A percentile compares a stretch with the other conserved stretches of the same genome.
These are phyloP conservation scores for Ciborinia camelliae DNA, from an alignment of 2,329 filamentous ascomycete species.

Conservation along the genomic window DNA sequence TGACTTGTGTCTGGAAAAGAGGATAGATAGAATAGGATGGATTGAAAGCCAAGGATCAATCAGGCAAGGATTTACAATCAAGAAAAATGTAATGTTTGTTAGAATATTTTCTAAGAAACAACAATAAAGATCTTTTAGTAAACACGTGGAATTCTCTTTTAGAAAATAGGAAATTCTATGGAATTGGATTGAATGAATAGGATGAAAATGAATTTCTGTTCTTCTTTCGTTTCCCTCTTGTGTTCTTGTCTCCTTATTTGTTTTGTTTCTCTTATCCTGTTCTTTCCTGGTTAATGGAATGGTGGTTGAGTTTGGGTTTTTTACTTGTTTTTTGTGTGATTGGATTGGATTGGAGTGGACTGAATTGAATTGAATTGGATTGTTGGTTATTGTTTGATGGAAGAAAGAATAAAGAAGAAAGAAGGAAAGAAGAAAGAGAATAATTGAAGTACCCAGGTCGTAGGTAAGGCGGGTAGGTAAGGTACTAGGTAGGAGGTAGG, in stretches of 20 bases:
- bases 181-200: background rate
- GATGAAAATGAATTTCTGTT: conserved; percentile 1
- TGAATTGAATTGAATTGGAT: no score
- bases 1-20: conserved; percentile 9
- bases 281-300: background rate
- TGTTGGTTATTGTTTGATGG: background rate
- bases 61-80: conserved; percentile 20
- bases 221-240: conserved; percentile 1
- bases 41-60: conserved; percentile 19
- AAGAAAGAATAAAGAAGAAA: background rate
- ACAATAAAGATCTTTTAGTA: conserved; percentile 10
- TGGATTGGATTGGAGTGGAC: no score
- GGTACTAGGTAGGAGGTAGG: no score
- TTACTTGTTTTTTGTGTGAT: background rate
- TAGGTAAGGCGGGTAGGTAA: no score
- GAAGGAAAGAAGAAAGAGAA: no score
- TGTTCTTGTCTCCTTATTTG: background rate
- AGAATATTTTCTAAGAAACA: conserved; percentile 14
- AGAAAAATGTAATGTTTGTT: conserved; percentile 17
- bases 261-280: conserved; percentile 11
- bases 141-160: conserved; percentile 17
- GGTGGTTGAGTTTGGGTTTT: background rate
- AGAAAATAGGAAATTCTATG: conserved; percentile 14
- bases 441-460: no score
- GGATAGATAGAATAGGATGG: conserved; percentile 1